A percentile compares a stretch with the other conserved stretches of the same genome.
Evolutionary conservation across 352 stramenopile species (phyloP).

Genomic region (Hyaloperonospora arabidopsidis): DNA sequence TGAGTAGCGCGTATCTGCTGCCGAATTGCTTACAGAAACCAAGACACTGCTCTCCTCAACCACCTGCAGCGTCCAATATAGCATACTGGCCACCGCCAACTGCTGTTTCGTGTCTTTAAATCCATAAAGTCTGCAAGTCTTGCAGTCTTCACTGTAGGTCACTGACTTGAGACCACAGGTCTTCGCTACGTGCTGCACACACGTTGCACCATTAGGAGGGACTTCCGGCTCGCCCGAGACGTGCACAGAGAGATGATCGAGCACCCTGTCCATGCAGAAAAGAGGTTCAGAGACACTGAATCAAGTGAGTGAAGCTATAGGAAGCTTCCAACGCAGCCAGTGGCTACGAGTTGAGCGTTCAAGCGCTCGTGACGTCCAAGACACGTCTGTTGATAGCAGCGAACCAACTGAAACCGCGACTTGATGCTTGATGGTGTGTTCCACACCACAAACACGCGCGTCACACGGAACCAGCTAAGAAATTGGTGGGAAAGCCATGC

Average conservation of each 20-base stretch:
- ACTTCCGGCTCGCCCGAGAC: constrained; percentile 14
- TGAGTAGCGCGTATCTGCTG: constrained; percentile 25
- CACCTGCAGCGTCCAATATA: constrained; percentile 41
- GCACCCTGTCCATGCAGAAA: constrained; percentile 31
- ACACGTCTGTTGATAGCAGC: too few species aligned
- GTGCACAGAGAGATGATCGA: constrained; percentile 29
- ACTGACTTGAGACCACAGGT: constrained; percentile 18
- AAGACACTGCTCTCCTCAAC: constrained; percentile 12
- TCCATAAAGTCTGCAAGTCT: constrained; percentile 23
- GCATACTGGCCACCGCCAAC: constrained; percentile 40
- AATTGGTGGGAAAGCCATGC: constrained; percentile 36
- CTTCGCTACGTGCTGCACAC: constrained; percentile 24
- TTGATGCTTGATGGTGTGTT: not conserved
- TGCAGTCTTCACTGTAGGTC: constrained; percentile 8
- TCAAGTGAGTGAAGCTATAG: too few species aligned
- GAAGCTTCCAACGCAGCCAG: too few species aligned
- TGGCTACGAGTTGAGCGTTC: not conserved
- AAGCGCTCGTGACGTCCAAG: not conserved
- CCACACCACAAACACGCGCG: constrained; percentile 3
- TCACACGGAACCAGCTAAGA: not conserved
- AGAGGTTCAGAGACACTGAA: not conserved
- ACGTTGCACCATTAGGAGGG: constrained; percentile 15
- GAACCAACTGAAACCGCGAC: too few species aligned
- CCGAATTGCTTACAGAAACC: constrained; percentile 22
- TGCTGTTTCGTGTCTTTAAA: constrained; percentile 37